Conservation (phyloP, 2,329 filamentous ascomycete genomes). For the Trichoderma sp. region DNA sequence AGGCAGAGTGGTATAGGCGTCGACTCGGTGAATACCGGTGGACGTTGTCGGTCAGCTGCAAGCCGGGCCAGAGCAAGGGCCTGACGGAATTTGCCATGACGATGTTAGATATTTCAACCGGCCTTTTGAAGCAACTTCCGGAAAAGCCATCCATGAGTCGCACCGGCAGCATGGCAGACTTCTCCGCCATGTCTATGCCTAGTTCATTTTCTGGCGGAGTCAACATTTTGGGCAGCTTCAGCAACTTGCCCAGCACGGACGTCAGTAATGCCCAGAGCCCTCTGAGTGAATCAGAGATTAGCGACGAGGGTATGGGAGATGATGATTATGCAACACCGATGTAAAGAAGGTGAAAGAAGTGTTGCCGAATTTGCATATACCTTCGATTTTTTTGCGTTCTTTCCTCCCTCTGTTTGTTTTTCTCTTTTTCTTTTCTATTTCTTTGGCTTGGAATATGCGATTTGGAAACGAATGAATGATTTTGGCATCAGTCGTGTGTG, state of each 20-base stretch:
- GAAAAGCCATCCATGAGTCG: slow-evolving; percentile 67
- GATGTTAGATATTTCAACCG: slow-evolving; percentile 71
- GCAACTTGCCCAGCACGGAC: slow-evolving; percentile 47
- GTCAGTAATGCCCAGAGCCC: slow-evolving; percentile 53
- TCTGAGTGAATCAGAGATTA: slow-evolving; percentile 48
- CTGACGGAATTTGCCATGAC: slow-evolving; percentile 72
- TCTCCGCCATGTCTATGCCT: slow-evolving; percentile 37
- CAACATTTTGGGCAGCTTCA: slow-evolving; percentile 41
- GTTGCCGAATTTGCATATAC: neutral
- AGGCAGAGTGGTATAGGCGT: slow-evolving; percentile 88
- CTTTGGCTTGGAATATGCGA: neutral
- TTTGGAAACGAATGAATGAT: slow-evolving; percentile 16
- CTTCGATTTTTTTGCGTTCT: neutral
- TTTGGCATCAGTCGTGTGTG: neutral
- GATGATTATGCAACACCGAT: slow-evolving; percentile 30
- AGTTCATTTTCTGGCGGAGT: slow-evolving; percentile 34
- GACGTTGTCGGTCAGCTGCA: slow-evolving; percentile 84
- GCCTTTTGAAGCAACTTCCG: slow-evolving; percentile 65
- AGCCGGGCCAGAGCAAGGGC: slow-evolving; percentile 59
- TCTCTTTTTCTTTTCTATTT: neutral
- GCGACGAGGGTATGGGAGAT: slow-evolving; percentile 58
- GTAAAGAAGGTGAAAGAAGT: neutral
- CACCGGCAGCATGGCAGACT: slow-evolving; percentile 49
- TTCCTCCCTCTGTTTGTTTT: too few species aligned
- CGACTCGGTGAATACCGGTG: slow-evolving; percentile 87